Percentiles rank a stretch among this genome's conserved stretches.
These are phyloP conservation scores for Botrytis squamosa DNA, from an alignment of 2,329 filamentous ascomycete genomes.

Conservation along the genomic window DNA sequence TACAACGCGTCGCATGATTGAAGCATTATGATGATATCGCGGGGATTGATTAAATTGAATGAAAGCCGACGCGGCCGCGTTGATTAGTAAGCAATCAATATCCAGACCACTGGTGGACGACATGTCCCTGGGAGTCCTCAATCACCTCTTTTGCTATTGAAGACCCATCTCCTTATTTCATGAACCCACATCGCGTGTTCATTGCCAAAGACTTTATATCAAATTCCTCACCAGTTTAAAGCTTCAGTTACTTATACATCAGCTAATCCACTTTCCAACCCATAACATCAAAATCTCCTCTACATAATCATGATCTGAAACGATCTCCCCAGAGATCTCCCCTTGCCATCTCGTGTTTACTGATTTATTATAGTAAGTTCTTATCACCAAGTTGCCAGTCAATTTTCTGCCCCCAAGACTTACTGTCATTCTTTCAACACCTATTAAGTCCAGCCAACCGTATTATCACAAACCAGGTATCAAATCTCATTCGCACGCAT, in stretches of 20 bases:
- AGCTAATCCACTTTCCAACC: not conserved
- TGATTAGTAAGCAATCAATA: not conserved
- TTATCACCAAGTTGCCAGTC: not conserved
- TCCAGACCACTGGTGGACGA: not conserved
- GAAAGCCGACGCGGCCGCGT: not conserved
- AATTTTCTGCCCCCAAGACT: not conserved
- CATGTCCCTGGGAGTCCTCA: no score
- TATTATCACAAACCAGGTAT: not conserved
- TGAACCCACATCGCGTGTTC: not conserved
- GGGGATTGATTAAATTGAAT: not conserved
- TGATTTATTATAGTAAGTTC: not conserved
- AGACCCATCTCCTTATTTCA: no score
- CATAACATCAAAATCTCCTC: not conserved
- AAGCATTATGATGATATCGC: not conserved
- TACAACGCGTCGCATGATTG: slow-evolving; percentile 63
- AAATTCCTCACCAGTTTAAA: not conserved
- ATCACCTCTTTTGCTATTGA: no score
- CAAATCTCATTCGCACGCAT: not conserved
- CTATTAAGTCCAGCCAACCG: no score
- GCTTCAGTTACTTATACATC: not conserved
- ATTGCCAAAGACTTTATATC: not conserved
- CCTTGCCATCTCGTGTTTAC: not conserved
- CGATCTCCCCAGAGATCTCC: not conserved
- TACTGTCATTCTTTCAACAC: not conserved
- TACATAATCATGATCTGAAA: not conserved